phyloP scores from a whole-genome alignment of 2,329 filamentous ascomycete genomes.

The Aspergillus sp. region DNA sequence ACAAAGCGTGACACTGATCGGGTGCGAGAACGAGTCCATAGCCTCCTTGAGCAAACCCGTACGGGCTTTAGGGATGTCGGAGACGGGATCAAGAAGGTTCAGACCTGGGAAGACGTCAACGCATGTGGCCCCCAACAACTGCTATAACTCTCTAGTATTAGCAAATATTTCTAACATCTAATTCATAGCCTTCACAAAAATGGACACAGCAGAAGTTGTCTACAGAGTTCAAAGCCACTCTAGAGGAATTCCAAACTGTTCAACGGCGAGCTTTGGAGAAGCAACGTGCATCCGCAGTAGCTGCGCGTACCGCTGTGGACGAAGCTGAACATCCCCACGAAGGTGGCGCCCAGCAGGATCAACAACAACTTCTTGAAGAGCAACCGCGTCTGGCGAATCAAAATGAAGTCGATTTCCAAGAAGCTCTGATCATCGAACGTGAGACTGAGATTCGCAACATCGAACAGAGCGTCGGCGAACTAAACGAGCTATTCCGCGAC shows the following conservation, averaged over 20 bases:
- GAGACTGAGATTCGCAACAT: constrained; percentile 97
- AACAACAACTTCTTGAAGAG: constrained; percentile 71
- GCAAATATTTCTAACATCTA: constrained; percentile 14
- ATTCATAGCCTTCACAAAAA: constrained; percentile 78
- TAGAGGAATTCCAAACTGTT: constrained; percentile 89
- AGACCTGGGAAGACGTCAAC: constrained; percentile 80
- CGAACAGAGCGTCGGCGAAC: constrained; percentile 89
- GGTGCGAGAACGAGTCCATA: constrained; percentile 85
- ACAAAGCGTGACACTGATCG: constrained; percentile 89
- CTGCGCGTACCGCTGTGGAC: constrained; percentile 77
- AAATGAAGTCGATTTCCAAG: constrained; percentile 96
- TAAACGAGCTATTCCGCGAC: constrained; percentile 96
- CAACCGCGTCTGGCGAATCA: constrained; percentile 81
- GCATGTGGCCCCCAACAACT: constrained; percentile 48
- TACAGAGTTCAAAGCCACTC: constrained; percentile 83
- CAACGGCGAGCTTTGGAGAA: constrained; percentile 90
- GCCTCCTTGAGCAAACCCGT: constrained; percentile 81
- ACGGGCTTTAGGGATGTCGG: constrained; percentile 87
- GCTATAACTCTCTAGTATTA: not conserved
- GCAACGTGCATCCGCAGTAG: constrained; percentile 80
- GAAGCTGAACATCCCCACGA: constrained; percentile 38
- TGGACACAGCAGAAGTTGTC: constrained; percentile 95
- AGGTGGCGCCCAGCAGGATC: constrained; percentile 50
- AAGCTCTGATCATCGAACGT: constrained; percentile 90
- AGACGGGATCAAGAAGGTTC: constrained; percentile 89